These are phyloP conservation scores for Nakazawaea siamensis DNA, from an alignment of 805 yeast species.

Conservation along the genomic window DNA sequence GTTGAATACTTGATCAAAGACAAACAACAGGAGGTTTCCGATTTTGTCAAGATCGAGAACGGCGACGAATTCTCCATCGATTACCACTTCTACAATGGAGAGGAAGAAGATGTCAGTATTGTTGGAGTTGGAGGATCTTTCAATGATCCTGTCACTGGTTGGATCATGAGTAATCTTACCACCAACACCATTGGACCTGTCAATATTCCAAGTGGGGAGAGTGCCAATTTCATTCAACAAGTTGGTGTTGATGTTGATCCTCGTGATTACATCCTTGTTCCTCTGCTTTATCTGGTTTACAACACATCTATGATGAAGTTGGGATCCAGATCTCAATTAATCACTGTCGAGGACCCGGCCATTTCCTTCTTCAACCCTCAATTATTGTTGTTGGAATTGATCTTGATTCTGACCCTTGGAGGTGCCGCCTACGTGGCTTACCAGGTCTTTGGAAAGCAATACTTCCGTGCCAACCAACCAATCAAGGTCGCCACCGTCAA, in stretches of 20 bases:
- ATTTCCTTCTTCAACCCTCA: constrained; percentile 69
- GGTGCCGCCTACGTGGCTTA: constrained; percentile 41
- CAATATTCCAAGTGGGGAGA: constrained; percentile 38
- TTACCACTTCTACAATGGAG: constrained; percentile 46
- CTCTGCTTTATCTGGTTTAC: constrained; percentile 46
- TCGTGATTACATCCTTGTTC: constrained; percentile 49
- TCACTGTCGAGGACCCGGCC: constrained; percentile 53
- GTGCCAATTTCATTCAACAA: constrained; percentile 45
- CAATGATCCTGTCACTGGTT: constrained; percentile 45
- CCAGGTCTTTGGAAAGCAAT: constrained; percentile 34
- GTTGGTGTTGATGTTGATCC: constrained; percentile 52
- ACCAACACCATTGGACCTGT: constrained; percentile 58
- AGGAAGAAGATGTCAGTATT: constrained; percentile 39
- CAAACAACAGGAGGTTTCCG: constrained; percentile 30
- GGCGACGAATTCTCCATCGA: constrained; percentile 46
- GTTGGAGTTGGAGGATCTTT: constrained; percentile 67
- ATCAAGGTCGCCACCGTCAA: constrained; percentile 15
- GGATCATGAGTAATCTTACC: constrained; percentile 51
- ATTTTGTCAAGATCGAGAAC: constrained; percentile 33
- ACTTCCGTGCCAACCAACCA: constrained; percentile 32
- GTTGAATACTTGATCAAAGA: constrained; percentile 43
- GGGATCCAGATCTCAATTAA: constrained; percentile 48
- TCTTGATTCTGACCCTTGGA: constrained; percentile 41
- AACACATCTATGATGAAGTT: constrained; percentile 43
- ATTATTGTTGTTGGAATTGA: constrained; percentile 51